phyloP scores from a whole-genome alignment of 768 basidiomycete species.

The Calocybe cyanea region DNA sequence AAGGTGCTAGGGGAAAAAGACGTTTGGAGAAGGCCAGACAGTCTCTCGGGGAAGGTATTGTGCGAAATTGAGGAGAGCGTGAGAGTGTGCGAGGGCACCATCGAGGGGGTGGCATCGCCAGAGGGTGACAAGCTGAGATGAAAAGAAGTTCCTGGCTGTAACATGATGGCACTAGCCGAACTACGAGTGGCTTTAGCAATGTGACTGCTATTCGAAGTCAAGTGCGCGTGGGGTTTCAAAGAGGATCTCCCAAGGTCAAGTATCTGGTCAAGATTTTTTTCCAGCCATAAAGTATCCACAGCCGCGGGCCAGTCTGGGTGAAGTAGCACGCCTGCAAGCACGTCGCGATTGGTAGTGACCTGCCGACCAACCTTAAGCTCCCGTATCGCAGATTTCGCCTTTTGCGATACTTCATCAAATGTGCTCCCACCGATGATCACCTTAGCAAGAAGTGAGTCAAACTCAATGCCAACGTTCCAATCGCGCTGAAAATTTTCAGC shows the following conservation, averaged over 20 bases:
- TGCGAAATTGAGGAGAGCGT: constrained; percentile 28
- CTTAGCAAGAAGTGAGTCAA: constrained; percentile 87
- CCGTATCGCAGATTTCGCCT: constrained; percentile 76
- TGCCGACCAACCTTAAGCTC: constrained; percentile 76
- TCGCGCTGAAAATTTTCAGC: constrained; percentile 16
- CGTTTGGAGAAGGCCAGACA: constrained; percentile 31
- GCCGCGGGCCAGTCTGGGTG: constrained; percentile 28
- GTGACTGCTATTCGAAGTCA: not conserved
- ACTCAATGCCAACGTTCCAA: constrained; percentile 59
- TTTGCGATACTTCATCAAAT: constrained; percentile 79
- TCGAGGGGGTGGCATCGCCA: not conserved
- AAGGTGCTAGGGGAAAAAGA: constrained; percentile 26
- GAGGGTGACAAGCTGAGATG: constrained; percentile 24
- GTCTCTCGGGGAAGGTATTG: constrained; percentile 32
- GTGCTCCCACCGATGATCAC: constrained; percentile 74
- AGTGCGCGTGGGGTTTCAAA: not conserved
- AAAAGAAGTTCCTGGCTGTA: constrained; percentile 35
- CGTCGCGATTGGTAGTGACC: constrained; percentile 27
- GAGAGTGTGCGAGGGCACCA: constrained; percentile 26
- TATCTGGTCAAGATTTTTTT: constrained; percentile 24
- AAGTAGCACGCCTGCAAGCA: constrained; percentile 28
- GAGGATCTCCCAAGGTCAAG: constrained; percentile 16
- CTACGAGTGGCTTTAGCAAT: not conserved
- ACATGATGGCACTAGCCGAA: constrained; percentile 11
- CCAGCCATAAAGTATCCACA: constrained; percentile 36